A percentile compares a stretch with the other conserved stretches of the same genome.
phyloP scores from a whole-genome alignment of 257 asterid genomes.

The Solanum sejunctum region DNA sequence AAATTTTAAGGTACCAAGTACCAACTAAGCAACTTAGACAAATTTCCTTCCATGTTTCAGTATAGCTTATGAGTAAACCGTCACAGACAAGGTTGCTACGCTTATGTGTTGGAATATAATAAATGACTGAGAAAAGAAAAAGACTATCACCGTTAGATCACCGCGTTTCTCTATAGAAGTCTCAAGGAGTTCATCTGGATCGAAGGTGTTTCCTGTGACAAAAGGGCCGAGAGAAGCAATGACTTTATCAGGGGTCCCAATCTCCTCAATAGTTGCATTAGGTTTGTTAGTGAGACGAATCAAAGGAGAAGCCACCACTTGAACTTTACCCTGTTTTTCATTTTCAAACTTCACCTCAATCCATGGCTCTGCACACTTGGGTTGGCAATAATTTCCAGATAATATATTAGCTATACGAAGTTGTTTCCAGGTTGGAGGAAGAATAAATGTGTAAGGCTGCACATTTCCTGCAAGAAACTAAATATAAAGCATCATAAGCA shows the following conservation, averaged over 20 bases:
- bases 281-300: constrained; percentile 92
- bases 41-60: background rate
- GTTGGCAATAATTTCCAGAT: constrained; percentile 97
- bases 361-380: constrained; percentile 99
- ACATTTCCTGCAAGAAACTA: constrained; percentile 96
- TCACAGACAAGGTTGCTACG: background rate
- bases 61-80: no score
- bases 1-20: background rate
- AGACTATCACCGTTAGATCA: constrained; percentile 53
- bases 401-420: constrained; percentile 75
- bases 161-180: constrained; percentile 74
- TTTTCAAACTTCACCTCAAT: constrained; percentile 89
- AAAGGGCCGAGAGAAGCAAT: constrained; percentile 97
- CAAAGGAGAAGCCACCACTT: constrained; percentile 90
- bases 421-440: constrained; percentile 97
- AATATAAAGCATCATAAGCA: constrained; percentile 67
- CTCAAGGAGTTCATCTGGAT: constrained; percentile 79
- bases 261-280: constrained; percentile 81
- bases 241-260: constrained; percentile 80
- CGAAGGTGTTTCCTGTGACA: constrained; percentile 79
- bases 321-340: constrained; percentile 72
- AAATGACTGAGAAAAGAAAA: background rate
- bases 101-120: background rate
- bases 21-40: background rate
- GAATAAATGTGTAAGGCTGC: constrained; percentile 85